Evolutionary conservation across 176 grass and related monocot genomes (phyloP).

Genomic region (Echinochloa phyllopogon): DNA sequence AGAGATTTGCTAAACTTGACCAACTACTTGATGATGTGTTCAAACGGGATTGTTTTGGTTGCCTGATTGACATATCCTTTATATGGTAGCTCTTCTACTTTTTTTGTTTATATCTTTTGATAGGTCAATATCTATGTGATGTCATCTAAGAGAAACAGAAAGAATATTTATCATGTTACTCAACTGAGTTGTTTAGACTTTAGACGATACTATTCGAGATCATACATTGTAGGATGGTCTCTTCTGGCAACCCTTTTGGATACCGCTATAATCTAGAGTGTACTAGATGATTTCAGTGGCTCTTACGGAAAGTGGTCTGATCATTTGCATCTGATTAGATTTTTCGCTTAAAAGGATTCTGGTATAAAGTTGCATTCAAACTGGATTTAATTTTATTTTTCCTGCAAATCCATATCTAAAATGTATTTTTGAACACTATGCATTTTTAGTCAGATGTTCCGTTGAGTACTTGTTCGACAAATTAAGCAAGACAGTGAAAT

Average conservation of each 20-base stretch:
- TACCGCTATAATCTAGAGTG: background rate
- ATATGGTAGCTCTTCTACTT: background rate
- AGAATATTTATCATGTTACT: background rate
- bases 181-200: background rate
- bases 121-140: background rate
- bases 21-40: background rate
- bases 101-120: background rate
- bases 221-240: background rate
- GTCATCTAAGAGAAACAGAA: background rate
- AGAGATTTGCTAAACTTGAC: background rate
- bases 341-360: background rate
- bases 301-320: background rate
- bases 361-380: background rate
- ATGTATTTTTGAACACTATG: background rate
- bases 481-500: no score
- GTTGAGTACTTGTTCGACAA: background rate
- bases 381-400: no score
- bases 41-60: background rate
- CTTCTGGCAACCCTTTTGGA: background rate
- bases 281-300: background rate
- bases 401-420: background rate
- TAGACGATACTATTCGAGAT: background rate
- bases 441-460: background rate
- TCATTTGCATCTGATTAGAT: background rate
- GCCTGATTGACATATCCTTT: background rate